Base-by-base conservation (phyloP, 768 basidiomycete genomes). In the Hygrocybe punicea region DNA sequence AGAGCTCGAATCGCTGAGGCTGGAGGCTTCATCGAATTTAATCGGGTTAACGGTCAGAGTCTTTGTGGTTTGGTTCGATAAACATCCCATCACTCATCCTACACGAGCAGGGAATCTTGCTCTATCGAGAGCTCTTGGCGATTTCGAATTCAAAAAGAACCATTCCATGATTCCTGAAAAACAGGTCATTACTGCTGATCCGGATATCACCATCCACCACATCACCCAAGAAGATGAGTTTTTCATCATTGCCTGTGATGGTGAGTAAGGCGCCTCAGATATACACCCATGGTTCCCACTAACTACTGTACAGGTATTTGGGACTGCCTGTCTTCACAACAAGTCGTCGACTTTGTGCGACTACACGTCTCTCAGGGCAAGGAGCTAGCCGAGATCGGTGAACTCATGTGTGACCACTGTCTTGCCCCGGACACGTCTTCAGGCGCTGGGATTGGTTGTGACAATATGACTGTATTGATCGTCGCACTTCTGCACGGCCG, bases 121-220 rank as follows among this genome's bases (percentile, higher is more conserved):
- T 0, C 75, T 98, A 37, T 95, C 95, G 14, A 82, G 97, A 64
- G 97, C 97, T 4, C 76, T 99, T 24, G 97, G 97, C 55, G 97
- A 99, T 71, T 98, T 99, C 69, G 93, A 97, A 62, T 99, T 97
- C 81, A 99, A 99, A 80, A 94, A 96, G 76, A 96, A 95, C 68
- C 83, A 83, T 49, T 72, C 81, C 16, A 72, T 98, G 9, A 71
- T 81, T 40, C 86, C 95, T 16, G 96, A 98, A 73, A 82, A 84
- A 50, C 97, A 99, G 72, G 86, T 95, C 57, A 97, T 99, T 63
- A 98, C 97, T 1, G 83, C 92, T 37, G 84, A 99, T 69, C 97
- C 97, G 19, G 97, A 99, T 57, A 77, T 99, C 61, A 91, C 83
- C 16, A 76, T 78, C 45, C 97, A 98, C 73, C 76, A 87, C 60